Evolutionary conservation across 176 grass and related monocot genomes (phyloP).

Genomic region (Pharus latifolius): DNA sequence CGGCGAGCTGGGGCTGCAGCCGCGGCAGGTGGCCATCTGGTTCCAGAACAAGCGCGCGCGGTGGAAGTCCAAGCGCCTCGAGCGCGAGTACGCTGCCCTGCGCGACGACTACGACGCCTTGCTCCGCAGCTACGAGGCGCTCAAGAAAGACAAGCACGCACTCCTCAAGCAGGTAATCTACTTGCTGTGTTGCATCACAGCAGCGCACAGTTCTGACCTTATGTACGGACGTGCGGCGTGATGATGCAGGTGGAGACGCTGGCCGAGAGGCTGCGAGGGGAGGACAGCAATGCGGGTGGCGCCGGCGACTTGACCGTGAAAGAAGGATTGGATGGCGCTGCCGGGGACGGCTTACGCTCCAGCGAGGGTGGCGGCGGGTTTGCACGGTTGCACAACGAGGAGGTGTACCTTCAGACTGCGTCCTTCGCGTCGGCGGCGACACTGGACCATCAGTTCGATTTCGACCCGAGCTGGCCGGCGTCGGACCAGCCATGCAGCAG

Average conservation of each 20-base stretch:
- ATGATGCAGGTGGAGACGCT: slow-evolving; percentile 56
- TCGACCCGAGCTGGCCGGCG: slow-evolving; percentile 54
- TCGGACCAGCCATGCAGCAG: slow-evolving; percentile 49
- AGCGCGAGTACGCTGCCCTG: no score
- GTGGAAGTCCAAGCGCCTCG: slow-evolving; percentile 99
- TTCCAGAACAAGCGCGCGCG: slow-evolving; percentile 99
- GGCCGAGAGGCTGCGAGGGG: slow-evolving; percentile 35
- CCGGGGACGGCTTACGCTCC: slow-evolving; percentile 32
- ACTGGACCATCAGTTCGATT: slow-evolving; percentile 52
- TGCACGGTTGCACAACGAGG: no score
- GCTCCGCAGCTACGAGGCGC: slow-evolving; percentile 63
- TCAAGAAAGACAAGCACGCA: slow-evolving; percentile 85
- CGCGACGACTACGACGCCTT: slow-evolving; percentile 78
- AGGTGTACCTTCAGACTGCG: slow-evolving; percentile 26
- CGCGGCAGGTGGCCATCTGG: slow-evolving; percentile 95
- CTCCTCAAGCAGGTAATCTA: slow-evolving; percentile 76
- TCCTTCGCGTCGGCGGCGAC: slow-evolving; percentile 31
- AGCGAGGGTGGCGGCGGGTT: no score
- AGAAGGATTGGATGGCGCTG: no score
- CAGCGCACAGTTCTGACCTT: no score
- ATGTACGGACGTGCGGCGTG: no score
- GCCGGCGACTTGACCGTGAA: neutral
- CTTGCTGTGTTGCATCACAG: no score
- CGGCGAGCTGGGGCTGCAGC: slow-evolving; percentile 80
- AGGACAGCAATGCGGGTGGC: slow-evolving; percentile 36